Conservation (phyloP, 192 early-diverging fungal species). For the Lobosporangium transversale region DNA sequence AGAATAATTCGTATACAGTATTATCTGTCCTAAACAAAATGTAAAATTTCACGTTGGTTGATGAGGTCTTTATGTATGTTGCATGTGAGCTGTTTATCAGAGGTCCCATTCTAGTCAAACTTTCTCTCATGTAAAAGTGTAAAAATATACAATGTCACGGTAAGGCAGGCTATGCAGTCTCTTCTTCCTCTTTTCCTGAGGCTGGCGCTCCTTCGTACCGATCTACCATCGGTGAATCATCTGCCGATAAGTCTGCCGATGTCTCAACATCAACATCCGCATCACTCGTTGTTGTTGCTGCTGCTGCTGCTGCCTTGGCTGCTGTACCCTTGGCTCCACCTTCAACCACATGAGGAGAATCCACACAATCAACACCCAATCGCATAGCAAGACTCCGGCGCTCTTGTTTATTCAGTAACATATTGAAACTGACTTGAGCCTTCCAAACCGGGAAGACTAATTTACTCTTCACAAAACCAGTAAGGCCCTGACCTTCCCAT, state of each 20-base stretch:
- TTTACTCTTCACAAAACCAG: conserved; percentile 50
- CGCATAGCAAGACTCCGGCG: conserved; percentile 58
- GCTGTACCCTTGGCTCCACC: conserved; percentile 41
- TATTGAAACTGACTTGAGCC: conserved; percentile 75
- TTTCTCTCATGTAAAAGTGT: not conserved
- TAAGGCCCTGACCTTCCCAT: conserved; percentile 50
- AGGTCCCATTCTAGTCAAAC: too few relatives aligned
- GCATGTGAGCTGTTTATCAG: too few relatives aligned
- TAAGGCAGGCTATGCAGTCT: not conserved
- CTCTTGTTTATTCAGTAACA: conserved; percentile 81
- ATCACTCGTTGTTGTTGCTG: not conserved
- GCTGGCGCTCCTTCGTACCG: not conserved
- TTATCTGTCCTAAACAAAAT: too few relatives aligned
- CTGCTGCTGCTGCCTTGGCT: conserved; percentile 26
- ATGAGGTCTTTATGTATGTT: too few relatives aligned
- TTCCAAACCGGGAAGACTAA: conserved; percentile 78
- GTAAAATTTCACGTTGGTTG: too few relatives aligned
- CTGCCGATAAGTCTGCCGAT: conserved; percentile 11
- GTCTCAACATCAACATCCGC: not conserved
- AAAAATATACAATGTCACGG: not conserved
- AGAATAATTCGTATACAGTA: too few relatives aligned
- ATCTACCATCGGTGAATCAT: conserved; percentile 28
- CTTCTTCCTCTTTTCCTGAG: conserved; percentile 1
- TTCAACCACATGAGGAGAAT: conserved; percentile 47
- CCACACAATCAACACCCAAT: conserved; percentile 48